phyloP scores from a whole-genome alignment of 129 eudicot species.

The Escallonia rubra region DNA sequence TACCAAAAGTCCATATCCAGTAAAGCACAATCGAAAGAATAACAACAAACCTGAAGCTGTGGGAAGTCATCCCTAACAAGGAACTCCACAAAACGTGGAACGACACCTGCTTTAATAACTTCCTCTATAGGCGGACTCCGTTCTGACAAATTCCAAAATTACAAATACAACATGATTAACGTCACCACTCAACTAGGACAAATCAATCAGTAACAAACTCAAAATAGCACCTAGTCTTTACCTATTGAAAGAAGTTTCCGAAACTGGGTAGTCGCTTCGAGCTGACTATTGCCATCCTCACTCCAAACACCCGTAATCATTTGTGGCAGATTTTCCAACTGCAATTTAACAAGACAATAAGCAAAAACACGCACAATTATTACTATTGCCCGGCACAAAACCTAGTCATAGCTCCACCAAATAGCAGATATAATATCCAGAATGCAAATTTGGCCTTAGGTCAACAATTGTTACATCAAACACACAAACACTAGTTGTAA shows the following conservation, averaged over 20 bases:
- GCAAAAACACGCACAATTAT: not conserved
- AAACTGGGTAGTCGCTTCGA: conserved; percentile 79
- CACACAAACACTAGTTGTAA: not conserved
- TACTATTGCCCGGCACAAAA: not conserved
- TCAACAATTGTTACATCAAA: not conserved
- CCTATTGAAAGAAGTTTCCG: conserved; percentile 89
- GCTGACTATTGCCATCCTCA: conserved; percentile 53
- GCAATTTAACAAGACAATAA: conserved; percentile 10
- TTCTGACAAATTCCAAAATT: conserved; percentile 24
- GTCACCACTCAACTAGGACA: too few species aligned
- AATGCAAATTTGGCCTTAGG: not conserved
- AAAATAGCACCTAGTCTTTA: conserved; percentile 2
- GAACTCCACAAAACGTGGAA: conserved; percentile 80
- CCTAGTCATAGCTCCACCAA: not conserved
- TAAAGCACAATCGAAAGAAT: not conserved
- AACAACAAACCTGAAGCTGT: conserved; percentile 59
- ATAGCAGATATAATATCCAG: too few species aligned
- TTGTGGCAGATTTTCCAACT: conserved; percentile 71
- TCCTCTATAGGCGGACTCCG: conserved; percentile 91
- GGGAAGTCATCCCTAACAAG: conserved; percentile 77
- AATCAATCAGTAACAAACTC: not conserved
- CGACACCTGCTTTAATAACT: conserved; percentile 80
- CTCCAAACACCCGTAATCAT: conserved; percentile 75
- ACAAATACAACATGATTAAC: not conserved
- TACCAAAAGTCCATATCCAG: too few species aligned